phyloP scores from a whole-genome alignment of 352 stramenopile genomes.

The Pythium aquatile region DNA sequence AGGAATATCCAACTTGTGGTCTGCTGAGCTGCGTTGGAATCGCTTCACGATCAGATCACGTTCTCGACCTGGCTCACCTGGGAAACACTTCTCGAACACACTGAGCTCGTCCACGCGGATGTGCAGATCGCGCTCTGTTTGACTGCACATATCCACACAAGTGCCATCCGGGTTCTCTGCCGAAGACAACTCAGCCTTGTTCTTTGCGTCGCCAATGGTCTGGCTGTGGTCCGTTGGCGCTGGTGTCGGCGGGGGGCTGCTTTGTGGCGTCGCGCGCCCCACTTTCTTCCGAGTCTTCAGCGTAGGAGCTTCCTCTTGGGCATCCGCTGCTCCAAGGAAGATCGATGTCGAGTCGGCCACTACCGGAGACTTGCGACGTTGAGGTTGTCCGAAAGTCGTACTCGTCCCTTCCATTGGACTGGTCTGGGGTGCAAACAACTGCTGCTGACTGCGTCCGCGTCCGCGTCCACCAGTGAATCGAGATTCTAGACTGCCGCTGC shows the following conservation, averaged over 20 bases:
- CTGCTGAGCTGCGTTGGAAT: constrained; percentile 84
- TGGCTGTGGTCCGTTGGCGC: constrained; percentile 1
- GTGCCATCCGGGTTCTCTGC: constrained; percentile 69
- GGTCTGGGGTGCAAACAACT: background rate
- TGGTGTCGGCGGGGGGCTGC: constrained; percentile 18
- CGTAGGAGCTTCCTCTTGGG: background rate
- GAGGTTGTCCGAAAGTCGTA: constrained; percentile 6
- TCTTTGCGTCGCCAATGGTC: constrained; percentile 31
- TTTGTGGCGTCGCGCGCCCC: constrained; percentile 9
- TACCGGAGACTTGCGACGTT: constrained; percentile 3
- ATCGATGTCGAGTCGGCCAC: background rate
- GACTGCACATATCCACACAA: constrained; percentile 86
- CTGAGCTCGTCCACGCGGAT: constrained; percentile 86
- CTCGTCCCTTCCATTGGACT: background rate
- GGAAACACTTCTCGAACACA: constrained; percentile 83
- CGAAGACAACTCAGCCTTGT: constrained; percentile 59
- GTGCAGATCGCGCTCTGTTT: constrained; percentile 76
- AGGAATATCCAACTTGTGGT: constrained; percentile 85
- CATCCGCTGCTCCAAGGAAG: background rate
- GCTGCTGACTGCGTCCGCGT: constrained; percentile 1
- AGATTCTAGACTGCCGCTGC: constrained; percentile 15
- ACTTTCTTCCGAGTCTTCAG: constrained; percentile 25
- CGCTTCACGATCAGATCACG: constrained; percentile 82
- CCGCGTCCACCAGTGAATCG: constrained; percentile 14
- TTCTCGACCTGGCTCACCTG: constrained; percentile 50